Evolutionary conservation across 371 early-diverging fungal genomes (phyloP).

Genomic region (Syncephalastrum contaminatum): DNA sequence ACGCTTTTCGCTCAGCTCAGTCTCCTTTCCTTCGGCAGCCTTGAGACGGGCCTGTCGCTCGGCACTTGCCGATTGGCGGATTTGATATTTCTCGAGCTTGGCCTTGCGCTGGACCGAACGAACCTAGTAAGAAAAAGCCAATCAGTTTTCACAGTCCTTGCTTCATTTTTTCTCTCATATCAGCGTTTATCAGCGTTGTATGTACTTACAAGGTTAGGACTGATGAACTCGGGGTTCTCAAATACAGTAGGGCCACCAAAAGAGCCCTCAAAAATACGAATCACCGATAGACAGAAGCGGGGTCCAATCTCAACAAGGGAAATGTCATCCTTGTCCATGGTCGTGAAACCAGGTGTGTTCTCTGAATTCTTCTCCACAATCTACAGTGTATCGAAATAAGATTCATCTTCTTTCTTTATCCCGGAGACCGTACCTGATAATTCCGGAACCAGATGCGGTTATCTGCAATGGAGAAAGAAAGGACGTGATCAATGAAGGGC

Average conservation of each 20-base stretch:
- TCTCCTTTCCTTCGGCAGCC: conserved; percentile 53
- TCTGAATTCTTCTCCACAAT: conserved; percentile 55
- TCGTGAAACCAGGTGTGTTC: conserved; percentile 51
- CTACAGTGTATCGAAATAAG: conserved; percentile 12
- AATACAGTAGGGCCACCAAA: conserved; percentile 92
- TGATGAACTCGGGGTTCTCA: conserved; percentile 86
- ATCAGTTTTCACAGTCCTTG: background rate
- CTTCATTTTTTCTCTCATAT: background rate
- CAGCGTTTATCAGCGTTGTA: background rate
- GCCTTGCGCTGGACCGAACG: conserved; percentile 47
- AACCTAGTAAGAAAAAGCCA: conserved; percentile 11
- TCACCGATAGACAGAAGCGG: conserved; percentile 89
- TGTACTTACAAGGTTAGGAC: conserved; percentile 66
- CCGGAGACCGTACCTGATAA: conserved; percentile 71
- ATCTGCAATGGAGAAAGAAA: conserved; percentile 88
- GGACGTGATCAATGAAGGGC: conserved; percentile 95
- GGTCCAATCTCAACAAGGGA: conserved; percentile 97
- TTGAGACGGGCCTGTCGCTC: conserved; percentile 49
- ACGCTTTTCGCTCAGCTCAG: conserved; percentile 51
- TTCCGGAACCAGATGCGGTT: conserved; percentile 95
- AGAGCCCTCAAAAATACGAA: conserved; percentile 92
- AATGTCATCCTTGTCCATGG: conserved; percentile 66
- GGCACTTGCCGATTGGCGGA: conserved; percentile 43
- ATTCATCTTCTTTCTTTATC: conserved; percentile 9
- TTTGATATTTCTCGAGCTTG: conserved; percentile 56